Evolutionary conservation across 2,329 filamentous ascomycete genomes (phyloP), one percentile per base, ranked within the genome.

Genomic region (Ophiocordyceps robertsii): DNA sequence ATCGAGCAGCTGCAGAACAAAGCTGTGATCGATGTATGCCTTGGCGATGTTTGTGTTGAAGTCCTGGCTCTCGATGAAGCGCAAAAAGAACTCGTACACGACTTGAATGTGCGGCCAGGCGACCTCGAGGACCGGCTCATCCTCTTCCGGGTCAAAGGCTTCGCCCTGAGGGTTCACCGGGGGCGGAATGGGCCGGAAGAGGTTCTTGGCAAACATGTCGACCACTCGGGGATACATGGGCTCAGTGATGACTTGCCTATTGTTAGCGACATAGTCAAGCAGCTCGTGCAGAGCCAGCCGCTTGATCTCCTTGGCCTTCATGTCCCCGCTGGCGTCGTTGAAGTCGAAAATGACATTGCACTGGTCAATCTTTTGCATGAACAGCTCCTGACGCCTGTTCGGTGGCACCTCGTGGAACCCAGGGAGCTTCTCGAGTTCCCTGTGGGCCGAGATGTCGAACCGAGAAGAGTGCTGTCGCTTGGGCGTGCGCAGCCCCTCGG

Each of bases 261-360:
- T 98, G 66, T 96, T 96, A 55, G 92, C 90, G 44, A 98, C 92
- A 59, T 98, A 98, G 63, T 98, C 92, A 49, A 98, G 75, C 47
- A 98, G 72, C 62, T 98, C 92, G 60, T 98, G 92, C 37, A 98
- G 73, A 36, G 92, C 92, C 52, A 98, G 70, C 56, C 92, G 79
- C 72, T 98, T 98, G 73, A 98, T 96, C 66, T 98, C 92, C 69
- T 98, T 98, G 39, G 90, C 95, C 65, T 98, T 98, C 89, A 98
- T 96, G 60, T 98, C 92, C 52, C 83, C 89, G 51, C 86, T 94
- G 39, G 90, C 87, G 64, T 98, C 92, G 61, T 96, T 98, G 69
- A 98, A 98, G 67, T 98, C 92, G 60, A 98, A 98, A 56, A 98
- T 98, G 69, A 98, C 93, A 60, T 98, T 98, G 71, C 92, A 98